Evolutionary conservation across 176 grass and related monocot species (phyloP).

Genomic region (Themeda triandra): DNA sequence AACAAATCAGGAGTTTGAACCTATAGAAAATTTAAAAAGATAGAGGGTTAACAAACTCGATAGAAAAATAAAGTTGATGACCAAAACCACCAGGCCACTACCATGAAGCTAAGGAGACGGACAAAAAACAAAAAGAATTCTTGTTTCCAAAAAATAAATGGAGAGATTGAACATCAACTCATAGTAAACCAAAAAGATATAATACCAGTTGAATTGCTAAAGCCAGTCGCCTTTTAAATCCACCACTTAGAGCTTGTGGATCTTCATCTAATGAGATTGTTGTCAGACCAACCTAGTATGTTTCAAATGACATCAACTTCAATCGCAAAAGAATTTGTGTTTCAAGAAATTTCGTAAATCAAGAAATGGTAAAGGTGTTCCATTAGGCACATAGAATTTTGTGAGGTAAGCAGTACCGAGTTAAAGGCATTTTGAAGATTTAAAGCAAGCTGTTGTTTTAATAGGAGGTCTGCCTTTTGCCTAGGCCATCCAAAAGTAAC

Average conservation of each 20-base stretch:
- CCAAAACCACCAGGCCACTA: neutral
- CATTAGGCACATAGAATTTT: neutral
- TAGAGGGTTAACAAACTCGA: neutral
- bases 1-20: constrained; percentile 85
- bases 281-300: constrained; percentile 68
- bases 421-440: constrained; percentile 83
- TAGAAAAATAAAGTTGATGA: neutral
- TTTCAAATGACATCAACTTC: neutral
- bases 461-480: constrained; percentile 56
- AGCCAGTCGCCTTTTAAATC: constrained; percentile 77
- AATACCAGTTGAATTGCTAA: constrained; percentile 85
- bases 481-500: constrained; percentile 92
- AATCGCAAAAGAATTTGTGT: neutral
- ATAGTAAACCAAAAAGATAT: neutral
- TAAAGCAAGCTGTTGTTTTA: constrained; percentile 47
- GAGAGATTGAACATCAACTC: neutral
- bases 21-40: constrained; percentile 51
- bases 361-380: neutral
- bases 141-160: neutral
- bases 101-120: neutral
- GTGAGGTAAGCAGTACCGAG: constrained; percentile 39
- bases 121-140: neutral
- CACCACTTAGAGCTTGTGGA: constrained; percentile 78
- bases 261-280: constrained; percentile 75
- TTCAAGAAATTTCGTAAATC: neutral